phyloP scores from a whole-genome alignment of 1,284 basidiomycete species.

The Ganoderma multipileum region DNA sequence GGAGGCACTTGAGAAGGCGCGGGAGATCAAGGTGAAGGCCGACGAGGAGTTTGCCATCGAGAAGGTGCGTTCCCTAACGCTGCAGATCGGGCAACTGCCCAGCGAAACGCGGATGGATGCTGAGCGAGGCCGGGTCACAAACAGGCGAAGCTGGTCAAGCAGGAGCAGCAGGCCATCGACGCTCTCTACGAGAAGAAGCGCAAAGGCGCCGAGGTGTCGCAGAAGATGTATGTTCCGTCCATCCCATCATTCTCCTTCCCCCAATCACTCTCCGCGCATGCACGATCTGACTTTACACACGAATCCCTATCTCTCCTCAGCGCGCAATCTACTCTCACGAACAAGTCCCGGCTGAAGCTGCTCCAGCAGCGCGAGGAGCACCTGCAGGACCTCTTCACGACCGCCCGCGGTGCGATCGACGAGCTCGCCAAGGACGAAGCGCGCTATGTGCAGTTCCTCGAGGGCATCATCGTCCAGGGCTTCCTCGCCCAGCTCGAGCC shows the following conservation, averaged over 20 bases:
- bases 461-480: constrained; percentile 85
- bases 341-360: constrained; percentile 92
- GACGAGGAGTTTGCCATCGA: constrained; percentile 98
- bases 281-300: background rate
- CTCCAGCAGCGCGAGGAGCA: constrained; percentile 94
- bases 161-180: constrained; percentile 93
- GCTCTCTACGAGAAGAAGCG: constrained; percentile 92
- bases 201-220: constrained; percentile 90
- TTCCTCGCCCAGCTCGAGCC: constrained; percentile 71
- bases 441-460: constrained; percentile 81
- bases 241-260: constrained; percentile 2
- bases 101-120: background rate
- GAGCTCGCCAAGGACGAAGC: constrained; percentile 73
- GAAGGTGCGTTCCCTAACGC: constrained; percentile 64
- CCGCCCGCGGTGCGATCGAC: constrained; percentile 70
- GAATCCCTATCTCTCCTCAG: constrained; percentile 49
- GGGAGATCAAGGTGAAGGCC: constrained; percentile 96
- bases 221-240: constrained; percentile 83
- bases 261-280: background rate
- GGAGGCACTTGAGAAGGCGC: constrained; percentile 93
- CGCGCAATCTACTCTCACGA: constrained; percentile 94
- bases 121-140: constrained; percentile 8
- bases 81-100: background rate
- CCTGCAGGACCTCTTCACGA: constrained; percentile 87
- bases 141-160: constrained; percentile 94